Evolutionary conservation across 495 filamentous ascomycete species (phyloP), one percentile per base, ranked within the genome.

Genomic region (Talaromyces ruber): DNA sequence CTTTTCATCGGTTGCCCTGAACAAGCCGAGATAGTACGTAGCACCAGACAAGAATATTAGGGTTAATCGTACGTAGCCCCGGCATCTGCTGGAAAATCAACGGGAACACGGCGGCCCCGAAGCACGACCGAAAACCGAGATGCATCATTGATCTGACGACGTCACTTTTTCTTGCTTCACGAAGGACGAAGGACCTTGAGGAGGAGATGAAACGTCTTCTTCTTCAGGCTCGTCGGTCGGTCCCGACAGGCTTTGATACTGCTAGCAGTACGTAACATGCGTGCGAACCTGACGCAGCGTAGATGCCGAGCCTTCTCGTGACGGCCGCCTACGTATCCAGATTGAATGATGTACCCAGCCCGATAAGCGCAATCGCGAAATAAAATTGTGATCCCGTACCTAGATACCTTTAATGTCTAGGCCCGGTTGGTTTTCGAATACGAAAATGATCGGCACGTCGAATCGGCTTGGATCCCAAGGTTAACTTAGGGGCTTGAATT

Each of bases 101-200:
- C 16, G 34, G 34, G 16, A 47, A 47, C 12, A 47, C 29, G 14
- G 26, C 54, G 54, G 54, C 54, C 5, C 54, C 54, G 54, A 57
- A 57, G 16, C 54, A 57, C 54, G 26, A 57, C 54, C 54, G 54
- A 57, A n/a, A 53, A n/a, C 43, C 43, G 43, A 47, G 21, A 47
- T 21, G n/a, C n/a, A n/a, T 14, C 34, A 14, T 39, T 4, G 9
- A 21, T 53, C 50, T 28, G 47, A 53, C 11, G 50, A 6, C 50
- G 50, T 53, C 22, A 28, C 24, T 53, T 26, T 26, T 50, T 1
- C 45, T 51, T 24, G 45, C 22, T 24, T 21, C 45, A 51, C 3
- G 22, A 21, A 18, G 16, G 4, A 4, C 9, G 34, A 2, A 37
- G 34, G 28, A 29, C 28, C 28, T 29, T 29, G 28, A 29, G 11